These are phyloP conservation scores for Geotrichum reessii DNA, from an alignment of 1,139 yeast genomes.

Conservation along the genomic window DNA sequence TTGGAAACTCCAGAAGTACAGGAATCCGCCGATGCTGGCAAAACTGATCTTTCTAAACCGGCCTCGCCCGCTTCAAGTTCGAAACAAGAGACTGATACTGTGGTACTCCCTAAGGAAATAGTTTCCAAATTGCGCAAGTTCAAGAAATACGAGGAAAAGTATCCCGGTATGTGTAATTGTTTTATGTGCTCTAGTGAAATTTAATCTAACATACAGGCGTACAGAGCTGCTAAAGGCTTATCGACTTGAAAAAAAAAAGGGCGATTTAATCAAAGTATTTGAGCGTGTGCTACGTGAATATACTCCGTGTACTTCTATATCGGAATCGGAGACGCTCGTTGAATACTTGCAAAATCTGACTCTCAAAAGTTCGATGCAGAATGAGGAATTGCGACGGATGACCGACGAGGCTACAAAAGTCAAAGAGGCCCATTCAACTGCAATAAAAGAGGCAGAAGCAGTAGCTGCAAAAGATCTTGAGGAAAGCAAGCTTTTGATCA, in stretches of 20 bases:
- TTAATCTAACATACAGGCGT: neutral
- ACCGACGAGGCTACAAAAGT: neutral
- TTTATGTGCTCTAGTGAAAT: neutral
- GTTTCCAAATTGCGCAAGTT: constrained; percentile 67
- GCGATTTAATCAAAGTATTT: constrained; percentile 55
- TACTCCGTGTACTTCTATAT: constrained; percentile 72
- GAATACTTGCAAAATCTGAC: constrained; percentile 64
- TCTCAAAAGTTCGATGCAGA: constrained; percentile 55
- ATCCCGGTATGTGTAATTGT: constrained; percentile 44
- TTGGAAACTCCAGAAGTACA: neutral
- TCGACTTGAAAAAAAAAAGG: constrained; percentile 67
- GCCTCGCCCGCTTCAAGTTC: neutral
- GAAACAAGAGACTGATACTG: neutral
- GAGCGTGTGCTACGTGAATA: constrained; percentile 69
- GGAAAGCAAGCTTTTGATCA: constrained; percentile 6
- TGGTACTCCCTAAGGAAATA: constrained; percentile 48
- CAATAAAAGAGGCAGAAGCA: constrained; percentile 4
- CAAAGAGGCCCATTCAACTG: constrained; percentile 6
- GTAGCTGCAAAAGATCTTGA: constrained; percentile 3
- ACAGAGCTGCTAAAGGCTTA: constrained; percentile 64
- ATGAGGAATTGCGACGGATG: constrained; percentile 46
- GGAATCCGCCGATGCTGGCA: neutral
- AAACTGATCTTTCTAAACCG: neutral
- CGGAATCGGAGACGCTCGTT: constrained; percentile 63
- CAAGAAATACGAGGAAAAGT: constrained; percentile 81